phyloP scores from a whole-genome alignment of 306 rosid genomes.

The Rubus idaeus region DNA sequence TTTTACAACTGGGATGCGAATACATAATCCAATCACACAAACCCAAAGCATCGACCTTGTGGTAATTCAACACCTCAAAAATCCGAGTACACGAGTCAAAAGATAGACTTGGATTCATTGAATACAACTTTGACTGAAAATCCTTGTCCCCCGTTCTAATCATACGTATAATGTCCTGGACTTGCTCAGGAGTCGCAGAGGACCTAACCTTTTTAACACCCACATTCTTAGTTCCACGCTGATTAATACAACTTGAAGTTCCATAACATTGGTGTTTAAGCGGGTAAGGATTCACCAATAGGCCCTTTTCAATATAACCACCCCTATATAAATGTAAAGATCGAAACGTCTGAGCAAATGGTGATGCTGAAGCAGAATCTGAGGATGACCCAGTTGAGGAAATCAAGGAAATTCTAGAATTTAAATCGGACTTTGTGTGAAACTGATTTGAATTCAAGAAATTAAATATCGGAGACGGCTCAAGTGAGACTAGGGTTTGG shows the following conservation, averaged over 20 bases:
- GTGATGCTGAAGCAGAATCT: slow-evolving; percentile 11
- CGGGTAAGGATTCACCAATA: not conserved
- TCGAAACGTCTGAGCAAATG: slow-evolving; percentile 22
- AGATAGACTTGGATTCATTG: slow-evolving; percentile 44
- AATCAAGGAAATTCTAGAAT: slow-evolving; percentile 15
- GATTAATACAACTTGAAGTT: slow-evolving; percentile 1
- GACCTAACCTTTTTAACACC: slow-evolving; percentile 16
- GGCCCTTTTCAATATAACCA: not conserved
- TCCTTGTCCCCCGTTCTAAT: slow-evolving; percentile 42
- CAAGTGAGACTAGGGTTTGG: slow-evolving; percentile 22
- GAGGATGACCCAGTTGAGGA: slow-evolving; percentile 32
- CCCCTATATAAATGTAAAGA: slow-evolving; percentile 4
- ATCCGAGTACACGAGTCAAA: slow-evolving; percentile 28
- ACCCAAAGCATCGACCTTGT: slow-evolving; percentile 48
- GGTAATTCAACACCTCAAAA: slow-evolving; percentile 37
- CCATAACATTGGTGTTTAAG: slow-evolving; percentile 7
- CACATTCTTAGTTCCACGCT: not conserved
- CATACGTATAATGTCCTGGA: slow-evolving; percentile 45
- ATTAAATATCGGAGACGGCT: not conserved
- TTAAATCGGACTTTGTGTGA: slow-evolving; percentile 16
- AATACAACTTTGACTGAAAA: slow-evolving; percentile 47
- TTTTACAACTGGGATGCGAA: slow-evolving; percentile 34
- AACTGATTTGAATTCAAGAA: slow-evolving; percentile 15
- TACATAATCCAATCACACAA: slow-evolving; percentile 57
- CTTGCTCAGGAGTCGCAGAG: slow-evolving; percentile 29